phyloP scores from a whole-genome alignment of 495 filamentous ascomycete species.

The Daldinia childiae region DNA sequence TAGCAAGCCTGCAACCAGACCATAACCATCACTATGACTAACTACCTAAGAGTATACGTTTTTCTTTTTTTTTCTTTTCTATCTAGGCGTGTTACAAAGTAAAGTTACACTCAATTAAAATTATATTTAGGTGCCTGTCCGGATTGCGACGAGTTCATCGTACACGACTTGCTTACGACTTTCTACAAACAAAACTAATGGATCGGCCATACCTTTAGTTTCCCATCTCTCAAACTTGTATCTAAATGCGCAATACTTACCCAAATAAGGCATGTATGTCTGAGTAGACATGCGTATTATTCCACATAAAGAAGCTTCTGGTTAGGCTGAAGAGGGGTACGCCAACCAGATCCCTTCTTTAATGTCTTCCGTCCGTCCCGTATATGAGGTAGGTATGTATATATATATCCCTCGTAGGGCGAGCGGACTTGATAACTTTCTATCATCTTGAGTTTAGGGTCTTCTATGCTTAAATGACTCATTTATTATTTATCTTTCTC shows the following conservation, averaged over 20 bases:
- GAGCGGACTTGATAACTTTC: slow-evolving; percentile 13
- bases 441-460: slow-evolving; percentile 7
- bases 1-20: not conserved
- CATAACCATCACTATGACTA: not conserved
- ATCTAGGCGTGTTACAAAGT: too few relatives aligned
- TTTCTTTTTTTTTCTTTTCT: too few relatives aligned
- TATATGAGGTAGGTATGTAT: too few relatives aligned
- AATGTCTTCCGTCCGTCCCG: slow-evolving; percentile 31
- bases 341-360: slow-evolving; percentile 23
- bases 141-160: too few relatives aligned
- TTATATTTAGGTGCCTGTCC: too few relatives aligned
- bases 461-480: slow-evolving; percentile 35
- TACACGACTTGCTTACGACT: too few relatives aligned
- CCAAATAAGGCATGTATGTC: not conserved
- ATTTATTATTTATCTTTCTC: slow-evolving; percentile 24
- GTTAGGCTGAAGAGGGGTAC: slow-evolving; percentile 40
- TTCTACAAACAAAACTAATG: too few relatives aligned
- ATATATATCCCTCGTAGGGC: slow-evolving; percentile 4
- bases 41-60: not conserved
- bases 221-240: not conserved
- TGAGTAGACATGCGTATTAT: slow-evolving; percentile 12
- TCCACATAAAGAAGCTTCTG: slow-evolving; percentile 9
- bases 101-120: too few relatives aligned
- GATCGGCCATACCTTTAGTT: too few relatives aligned
- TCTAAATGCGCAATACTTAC: not conserved